Base-by-base conservation (phyloP, 805 yeast genomes). In the Yamadazyma insecticola region DNA sequence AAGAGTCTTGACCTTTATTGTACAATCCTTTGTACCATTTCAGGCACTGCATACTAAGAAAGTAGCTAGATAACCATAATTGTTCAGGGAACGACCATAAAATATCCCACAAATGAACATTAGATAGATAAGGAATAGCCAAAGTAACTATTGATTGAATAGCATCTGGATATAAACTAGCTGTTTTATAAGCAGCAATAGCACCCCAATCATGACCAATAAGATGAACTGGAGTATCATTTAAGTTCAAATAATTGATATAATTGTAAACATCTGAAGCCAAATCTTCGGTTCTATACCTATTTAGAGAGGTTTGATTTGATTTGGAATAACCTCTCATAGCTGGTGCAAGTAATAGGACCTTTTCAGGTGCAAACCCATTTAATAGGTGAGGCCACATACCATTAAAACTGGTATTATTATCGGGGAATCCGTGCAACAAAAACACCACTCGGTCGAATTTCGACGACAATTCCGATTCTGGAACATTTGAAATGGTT, bases 151-250 rank as follows among this genome's bases (percentile, higher is more conserved):
- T 43, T 10, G 63, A 54, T 2, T 59, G 42, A 13, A 64, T 39
- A 25, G 49, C 28, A 4, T 59, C 59, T 1, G 70, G 70, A 29
- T 52, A 62, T 27, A 50, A 29, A 13, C 49, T 40, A 3, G 67
- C 60, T 3, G 63, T 44, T 36, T 59, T 59, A 43, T 50, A 61
- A 5, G 62, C 40, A 17, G 55, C 51, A 13, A 60, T 41, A 7
- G 70, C 68, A 13, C 70, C 70, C 70, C 70, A 64, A 41, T 64
- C 70, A 40, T 64, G 70, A 15, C 69, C 69, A 11, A 64, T 51
- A 22, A 64, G 34, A 39, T 63, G 67, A 8, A 63, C 57, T 3
- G 63, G 60, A 12, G 46, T 37, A 9, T 32, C 25, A n/a, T 36
- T 30, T 9, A 28, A 51, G 50, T 33, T 22, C 7, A 36, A 26